Evolutionary conservation across 345 rosid genomes (phyloP), one percentile per base, ranked within the genome.

Genomic region (Clarkia xantiana): DNA sequence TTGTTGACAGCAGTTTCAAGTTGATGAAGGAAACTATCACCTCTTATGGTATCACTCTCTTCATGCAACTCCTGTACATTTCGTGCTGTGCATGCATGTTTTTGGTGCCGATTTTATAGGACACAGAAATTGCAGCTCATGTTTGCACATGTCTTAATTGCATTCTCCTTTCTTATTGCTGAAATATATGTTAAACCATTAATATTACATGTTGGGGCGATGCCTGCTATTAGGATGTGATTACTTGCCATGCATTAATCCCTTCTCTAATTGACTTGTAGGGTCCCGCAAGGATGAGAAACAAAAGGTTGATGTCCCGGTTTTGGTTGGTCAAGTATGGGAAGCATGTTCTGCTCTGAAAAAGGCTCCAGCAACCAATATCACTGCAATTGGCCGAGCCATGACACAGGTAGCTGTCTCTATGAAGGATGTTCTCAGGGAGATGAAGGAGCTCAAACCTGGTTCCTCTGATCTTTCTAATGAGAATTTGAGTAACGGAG

Each of bases 371-470:
- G 59, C 81, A 11, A 69, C 96, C 53, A 83, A 90, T 62, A 72
- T 83, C 34, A 73, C 62, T 9, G 94, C 89, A 3, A 71, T 90
- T 48, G 94, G 96, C 14, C 82, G 96, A 34, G 84, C 76, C 49
- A 79, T 91, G 70, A 77, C 93, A 2, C 81, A 79, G 61, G 80
- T 86, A 62, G 96, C 93, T 5, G 86, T 83, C 54, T 79, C 93
- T 7, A 64, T 86, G 71, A 86, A 84, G 70, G 96, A 91, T 71
- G 98, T 83, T 63, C 76, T 91, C 56, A 81, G 94, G 18, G 96
- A 91, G 80, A 78, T 91, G 86, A 79, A 86, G 55, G 98, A 91
- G 71, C 89, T 91, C 25, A 86, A 79, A 65, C 86, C 89, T 43
- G 76, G 63, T 49, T 60, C 70, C 22, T 54, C 64, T 43, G 23